Conservation (phyloP, 2,329 filamentous ascomycete species). For the Penicillium sp. region DNA sequence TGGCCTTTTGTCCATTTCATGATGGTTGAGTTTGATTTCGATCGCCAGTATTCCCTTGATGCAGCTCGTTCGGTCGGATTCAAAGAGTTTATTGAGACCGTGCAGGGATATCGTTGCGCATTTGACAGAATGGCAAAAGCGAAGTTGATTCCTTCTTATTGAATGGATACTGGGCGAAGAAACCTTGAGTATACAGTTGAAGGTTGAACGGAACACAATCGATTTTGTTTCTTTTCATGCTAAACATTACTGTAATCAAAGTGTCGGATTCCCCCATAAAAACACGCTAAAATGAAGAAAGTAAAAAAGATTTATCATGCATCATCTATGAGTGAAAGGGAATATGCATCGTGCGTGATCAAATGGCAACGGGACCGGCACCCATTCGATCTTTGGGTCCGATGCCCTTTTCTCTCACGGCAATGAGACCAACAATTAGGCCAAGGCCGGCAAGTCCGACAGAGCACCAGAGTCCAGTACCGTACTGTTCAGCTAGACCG, state of each 20-base stretch:
- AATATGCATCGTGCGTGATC: not conserved
- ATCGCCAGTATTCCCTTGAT: conserved; percentile 20
- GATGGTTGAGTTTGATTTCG: conserved; percentile 25
- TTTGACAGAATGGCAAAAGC: conserved; percentile 27
- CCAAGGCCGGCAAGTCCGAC: conserved; percentile 43
- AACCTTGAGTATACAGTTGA: too few species aligned
- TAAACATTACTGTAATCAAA: too few species aligned
- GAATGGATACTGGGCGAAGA: not conserved
- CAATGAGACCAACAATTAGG: conserved; percentile 22
- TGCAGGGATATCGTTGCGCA: conserved; percentile 15
- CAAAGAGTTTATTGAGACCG: conserved; percentile 21
- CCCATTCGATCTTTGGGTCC: conserved; percentile 21
- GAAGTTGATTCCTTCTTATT: conserved; percentile 37
- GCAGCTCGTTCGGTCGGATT: conserved; percentile 22
- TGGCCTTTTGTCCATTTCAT: conserved; percentile 21
- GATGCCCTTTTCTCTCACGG: conserved; percentile 22
- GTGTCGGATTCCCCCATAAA: not conserved
- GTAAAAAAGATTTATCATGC: not conserved
- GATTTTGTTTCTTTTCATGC: too few species aligned
- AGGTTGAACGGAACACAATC: too few species aligned
- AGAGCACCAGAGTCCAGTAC: conserved; percentile 46
- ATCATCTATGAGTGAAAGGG: not conserved
- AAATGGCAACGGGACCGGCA: conserved; percentile 17
- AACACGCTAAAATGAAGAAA: not conserved
- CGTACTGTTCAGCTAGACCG: conserved; percentile 36